Conservation (phyloP, 495 filamentous ascomycete species). For the Penicillium salamii region DNA sequence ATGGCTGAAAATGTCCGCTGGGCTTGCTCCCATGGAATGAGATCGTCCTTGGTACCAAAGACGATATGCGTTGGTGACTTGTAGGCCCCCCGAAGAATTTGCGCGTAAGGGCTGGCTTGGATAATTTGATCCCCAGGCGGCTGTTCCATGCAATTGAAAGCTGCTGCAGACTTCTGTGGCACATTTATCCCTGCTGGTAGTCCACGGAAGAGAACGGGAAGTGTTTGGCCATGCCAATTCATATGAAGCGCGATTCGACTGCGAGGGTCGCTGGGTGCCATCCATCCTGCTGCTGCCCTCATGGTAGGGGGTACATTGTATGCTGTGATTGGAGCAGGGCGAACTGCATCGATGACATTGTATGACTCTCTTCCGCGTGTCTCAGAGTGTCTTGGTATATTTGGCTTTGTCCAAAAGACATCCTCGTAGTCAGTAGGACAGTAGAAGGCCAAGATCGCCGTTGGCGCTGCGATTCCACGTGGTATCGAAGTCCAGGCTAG, state of each 20-base stretch:
- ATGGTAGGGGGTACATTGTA: constrained; percentile 15
- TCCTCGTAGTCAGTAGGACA: constrained; percentile 45
- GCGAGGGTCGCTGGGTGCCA: constrained; percentile 34
- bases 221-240: constrained; percentile 42
- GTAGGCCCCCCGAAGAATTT: constrained; percentile 37
- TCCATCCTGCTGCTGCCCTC: constrained; percentile 14
- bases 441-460: constrained; percentile 54
- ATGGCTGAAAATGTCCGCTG: neutral
- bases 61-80: constrained; percentile 46
- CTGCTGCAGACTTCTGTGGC: constrained; percentile 9
- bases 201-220: constrained; percentile 39
- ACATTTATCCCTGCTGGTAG: constrained; percentile 5
- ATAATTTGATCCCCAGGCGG: constrained; percentile 5
- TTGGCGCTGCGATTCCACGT: constrained; percentile 33
- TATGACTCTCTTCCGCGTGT: neutral
- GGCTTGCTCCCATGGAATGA: constrained; percentile 43
- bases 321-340: constrained; percentile 27
- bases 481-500: constrained; percentile 35
- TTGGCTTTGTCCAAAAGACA: constrained; percentile 13
- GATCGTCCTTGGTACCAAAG: constrained; percentile 44
- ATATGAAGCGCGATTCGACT: constrained; percentile 40
- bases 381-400: neutral
- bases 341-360: constrained; percentile 9
- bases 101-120: constrained; percentile 32
- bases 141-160: constrained; percentile 3